These are phyloP conservation scores for Trichoderma harzianum DNA, from an alignment of 2,329 filamentous ascomycete genomes.

Conservation along the genomic window DNA sequence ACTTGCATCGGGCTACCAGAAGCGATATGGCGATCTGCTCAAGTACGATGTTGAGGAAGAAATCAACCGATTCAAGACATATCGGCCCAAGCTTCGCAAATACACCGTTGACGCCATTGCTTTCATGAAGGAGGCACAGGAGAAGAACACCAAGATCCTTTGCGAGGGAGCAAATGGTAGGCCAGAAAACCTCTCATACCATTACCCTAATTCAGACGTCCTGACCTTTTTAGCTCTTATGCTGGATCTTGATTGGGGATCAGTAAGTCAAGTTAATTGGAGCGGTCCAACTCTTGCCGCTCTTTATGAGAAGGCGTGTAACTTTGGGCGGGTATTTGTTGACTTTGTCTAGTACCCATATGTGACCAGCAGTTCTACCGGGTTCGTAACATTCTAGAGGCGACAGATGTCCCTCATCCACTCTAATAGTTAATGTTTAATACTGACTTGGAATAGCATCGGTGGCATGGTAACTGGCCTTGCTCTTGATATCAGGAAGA, in stretches of 20 bases:
- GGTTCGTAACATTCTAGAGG: constrained; percentile 4
- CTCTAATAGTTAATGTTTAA: background rate
- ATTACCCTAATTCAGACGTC: background rate
- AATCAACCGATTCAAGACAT: constrained; percentile 58
- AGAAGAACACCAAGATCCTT: constrained; percentile 56
- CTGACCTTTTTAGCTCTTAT: constrained; percentile 16
- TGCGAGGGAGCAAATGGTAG: constrained; percentile 58
- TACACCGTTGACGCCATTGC: constrained; percentile 66
- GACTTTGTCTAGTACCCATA: constrained; percentile 24
- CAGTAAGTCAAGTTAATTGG: background rate
- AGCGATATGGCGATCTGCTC: constrained; percentile 65
- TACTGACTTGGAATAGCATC: background rate
- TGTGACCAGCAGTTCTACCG: constrained; percentile 29
- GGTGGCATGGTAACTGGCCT: constrained; percentile 60
- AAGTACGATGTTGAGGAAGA: constrained; percentile 68
- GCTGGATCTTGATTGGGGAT: constrained; percentile 18
- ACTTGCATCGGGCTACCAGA: constrained; percentile 58
- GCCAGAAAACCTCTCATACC: background rate
- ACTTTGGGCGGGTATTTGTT: constrained; percentile 23
- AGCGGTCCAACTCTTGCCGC: background rate
- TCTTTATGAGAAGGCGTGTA: background rate
- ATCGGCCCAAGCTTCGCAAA: constrained; percentile 53
- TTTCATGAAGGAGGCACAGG: constrained; percentile 60
- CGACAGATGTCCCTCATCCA: background rate
- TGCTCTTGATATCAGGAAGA: constrained; percentile 57